Base-by-base conservation (phyloP, 2,329 filamentous ascomycete species). In the Fusarium nodosum region DNA sequence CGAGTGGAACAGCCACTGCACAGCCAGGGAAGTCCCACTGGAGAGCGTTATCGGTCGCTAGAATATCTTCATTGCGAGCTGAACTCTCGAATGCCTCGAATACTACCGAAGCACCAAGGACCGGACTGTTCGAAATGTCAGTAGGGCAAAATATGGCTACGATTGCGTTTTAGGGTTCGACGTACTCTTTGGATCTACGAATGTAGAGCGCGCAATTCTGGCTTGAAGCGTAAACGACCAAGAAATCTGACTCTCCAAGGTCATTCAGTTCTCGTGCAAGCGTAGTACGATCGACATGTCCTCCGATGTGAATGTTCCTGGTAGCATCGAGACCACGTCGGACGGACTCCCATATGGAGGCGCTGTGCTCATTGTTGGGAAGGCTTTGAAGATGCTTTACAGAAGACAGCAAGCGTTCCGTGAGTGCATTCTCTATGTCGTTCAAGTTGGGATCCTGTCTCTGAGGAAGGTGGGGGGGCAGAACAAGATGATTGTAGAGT, bases 71-170 rank as follows among this genome's bases (percentile, higher is more conserved):
- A 2, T 85, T 86, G 1, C 74, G 73, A 0, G 90, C 80, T 0
- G 88, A 89, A 0, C 85, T 81, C 73, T 92, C 89, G 57, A 91
- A 91, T 0, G 82, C 81, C 74, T 92, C 89, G 47, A 58, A 87
- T 20, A 69, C 84, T 66, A 69, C 66, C 22, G 45, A 78, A 30
- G 22, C 69, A 45, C 68, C 72, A 56, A 73, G 60, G 2, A 71
- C 69, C n/a, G 66, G 39, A 13, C 76, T 77, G n/a, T 2, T 13
- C 24, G 11, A 42, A 24, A 56, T 62, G 59, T 66, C 24, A 66
- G 50, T 20, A 36, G n/a, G 16, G 3, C 6, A 33, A 10, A 2
- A 8, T 13, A 16, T 18, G 16, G 5, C 1, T 28, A 7, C 9
- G 2, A 24, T 36, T 9, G n/a, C 22, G 22, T 4, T 24, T 18